Base-by-base conservation (phyloP, 225 moss, liverwort and hornwort genomes). In the Straminergon stramineum region DNA sequence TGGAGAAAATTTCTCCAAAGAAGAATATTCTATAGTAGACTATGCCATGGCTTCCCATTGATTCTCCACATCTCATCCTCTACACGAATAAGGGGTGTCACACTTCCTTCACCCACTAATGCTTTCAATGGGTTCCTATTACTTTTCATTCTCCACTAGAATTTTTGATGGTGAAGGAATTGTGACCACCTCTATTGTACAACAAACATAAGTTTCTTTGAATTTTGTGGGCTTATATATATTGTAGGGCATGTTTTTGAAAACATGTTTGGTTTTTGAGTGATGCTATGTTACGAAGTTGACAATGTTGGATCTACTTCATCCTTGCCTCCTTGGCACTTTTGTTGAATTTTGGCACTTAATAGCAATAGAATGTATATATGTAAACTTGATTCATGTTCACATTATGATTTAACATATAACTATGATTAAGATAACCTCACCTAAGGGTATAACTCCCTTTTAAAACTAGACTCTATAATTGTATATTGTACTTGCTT, bases 391-490 rank as follows among this genome's bases (percentile, higher is more conserved):
- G 53, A 78, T 2, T 55, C 23, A 9, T 23, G 13, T 35, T 55
- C 6, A 23, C 15, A 32, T 76, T 23, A 14, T 77, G 22, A 75
- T 48, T 48, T 7, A 75, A 30, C 17, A 43, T 73, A 41, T 71
- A 45, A 30, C 17, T 16, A 17, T 13, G 4, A 70, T 39, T 31
- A 18, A 31, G 4, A 6, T 6, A 48, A 11, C 0, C 7, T 1
- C 75, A 75, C 12, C 4, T 51, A 7, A 32, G 48, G 48, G 5
- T 31, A 10, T 31, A 0, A 2, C 1, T 4, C 51, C 2, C 32
- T 32, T 51, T 7, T 32, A 18, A 51, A 48, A 31, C 0, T 0
- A 0, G 0, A 0, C 4, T 7, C 19, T 48, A 7, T 17, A 31
- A 75, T 75, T 51, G 24, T n/a, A 70, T 24, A 41, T 24, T 24